Base-by-base conservation (phyloP, 2,329 filamentous ascomycete genomes). In the Neopestalotiopsis rosae region DNA sequence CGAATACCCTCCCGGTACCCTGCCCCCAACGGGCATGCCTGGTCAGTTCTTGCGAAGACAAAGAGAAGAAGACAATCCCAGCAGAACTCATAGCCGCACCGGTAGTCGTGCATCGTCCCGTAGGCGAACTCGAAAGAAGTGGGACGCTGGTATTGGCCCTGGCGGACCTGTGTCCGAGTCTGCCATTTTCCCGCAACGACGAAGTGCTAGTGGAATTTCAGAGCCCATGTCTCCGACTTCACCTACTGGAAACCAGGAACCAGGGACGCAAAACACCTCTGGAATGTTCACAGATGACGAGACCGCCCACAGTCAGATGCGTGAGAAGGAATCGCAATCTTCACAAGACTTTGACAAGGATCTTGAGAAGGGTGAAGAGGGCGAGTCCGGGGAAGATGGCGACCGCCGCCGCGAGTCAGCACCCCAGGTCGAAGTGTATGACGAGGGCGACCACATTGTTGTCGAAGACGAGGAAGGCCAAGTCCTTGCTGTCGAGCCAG, bases 121-220 rank as follows among this genome's bases (percentile, higher is more conserved):
- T 67, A 88, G 90, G 70, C 88, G 89, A 63, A 91, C 88, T 75
- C 86, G 86, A 76, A 92, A 87, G 82, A 91, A 86, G 78, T 91
- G 89, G 85, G 91, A 94, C 71, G 88, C 89, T 70, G 91, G 88
- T n/a, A 87, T 89, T 73, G 92, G 91, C 2, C 91, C 93, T 3
- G 96, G 96, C 70, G 96, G 96, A 0, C 96, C 94, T 3, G 92
- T 98, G 73, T 93, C 89, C 70, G 91, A 97, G 76, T 97, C 95
- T 45, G 96, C 96, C 30, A 98, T 98, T 74, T 91, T 89, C 72
- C 96, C 96, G 2, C 83, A 84, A 69, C 83, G 85, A 13, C 82
- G 81, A 65, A 76, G 74, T 65, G 69, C 70, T 12, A 76, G 75
- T 57, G 76, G 77, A 30, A n/a, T 68, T 71, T 34, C 74, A 10